Evolutionary conservation across 805 yeast genomes (phyloP).

Genomic region (Ogataea nonfermentans): DNA sequence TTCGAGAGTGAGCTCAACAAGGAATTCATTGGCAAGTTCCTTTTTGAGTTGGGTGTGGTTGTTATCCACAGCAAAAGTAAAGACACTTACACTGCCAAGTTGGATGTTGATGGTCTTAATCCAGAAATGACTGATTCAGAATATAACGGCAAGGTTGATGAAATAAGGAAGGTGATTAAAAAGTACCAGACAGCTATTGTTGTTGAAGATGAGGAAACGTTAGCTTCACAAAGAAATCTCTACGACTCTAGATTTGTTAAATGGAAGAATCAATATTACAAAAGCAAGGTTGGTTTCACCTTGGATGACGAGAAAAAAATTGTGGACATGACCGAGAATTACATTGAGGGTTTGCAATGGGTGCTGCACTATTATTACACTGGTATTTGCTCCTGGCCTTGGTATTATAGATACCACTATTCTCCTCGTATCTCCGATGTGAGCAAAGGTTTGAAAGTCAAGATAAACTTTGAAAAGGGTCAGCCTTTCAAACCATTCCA

Average conservation of each 20-base stretch:
- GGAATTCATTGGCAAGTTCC: slow-evolving; percentile 61
- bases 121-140: slow-evolving; percentile 69
- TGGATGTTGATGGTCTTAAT: slow-evolving; percentile 73
- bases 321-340: slow-evolving; percentile 68
- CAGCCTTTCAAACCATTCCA: slow-evolving; percentile 88
- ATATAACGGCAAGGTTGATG: slow-evolving; percentile 48
- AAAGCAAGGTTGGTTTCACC: slow-evolving; percentile 71
- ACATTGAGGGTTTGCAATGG: slow-evolving; percentile 96
- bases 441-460: slow-evolving; percentile 62
- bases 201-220: slow-evolving; percentile 56
- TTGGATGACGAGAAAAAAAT: slow-evolving; percentile 59
- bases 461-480: slow-evolving; percentile 64
- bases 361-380: slow-evolving; percentile 85
- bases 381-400: slow-evolving; percentile 94
- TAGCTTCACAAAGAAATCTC: slow-evolving; percentile 54
- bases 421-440: slow-evolving; percentile 94
- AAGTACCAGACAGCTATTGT: slow-evolving; percentile 63
- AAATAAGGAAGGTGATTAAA: slow-evolving; percentile 54
- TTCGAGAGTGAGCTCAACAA: slow-evolving; percentile 45
- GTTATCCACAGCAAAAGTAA: slow-evolving; percentile 61
- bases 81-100: slow-evolving; percentile 53
- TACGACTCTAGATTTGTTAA: slow-evolving; percentile 70
- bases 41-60: slow-evolving; percentile 64
- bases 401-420: slow-evolving; percentile 89
- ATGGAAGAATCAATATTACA: slow-evolving; percentile 88